These are phyloP conservation scores for Pseudocercospora crystallina DNA, from an alignment of 2,329 filamentous ascomycete species.

Conservation along the genomic window DNA sequence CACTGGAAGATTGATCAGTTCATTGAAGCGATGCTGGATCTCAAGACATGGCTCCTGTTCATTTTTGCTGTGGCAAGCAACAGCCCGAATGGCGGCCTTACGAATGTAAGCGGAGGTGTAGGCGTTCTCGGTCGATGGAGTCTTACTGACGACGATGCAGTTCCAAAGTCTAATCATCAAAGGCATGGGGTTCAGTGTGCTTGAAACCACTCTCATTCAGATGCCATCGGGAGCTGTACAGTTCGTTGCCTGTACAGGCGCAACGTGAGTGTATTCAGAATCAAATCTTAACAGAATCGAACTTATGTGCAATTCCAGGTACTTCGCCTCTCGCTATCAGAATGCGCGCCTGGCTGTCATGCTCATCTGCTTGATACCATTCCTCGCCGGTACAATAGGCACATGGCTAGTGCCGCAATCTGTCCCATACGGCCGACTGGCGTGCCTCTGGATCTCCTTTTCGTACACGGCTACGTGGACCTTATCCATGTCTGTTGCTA, in stretches of 20 bases:
- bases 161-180: slow-evolving; percentile 43
- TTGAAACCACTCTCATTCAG: slow-evolving; percentile 58
- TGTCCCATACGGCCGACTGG: slow-evolving; percentile 15
- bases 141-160: slow-evolving; percentile 3
- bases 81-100: slow-evolving; percentile 22
- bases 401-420: slow-evolving; percentile 10
- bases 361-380: slow-evolving; percentile 57
- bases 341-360: slow-evolving; percentile 47
- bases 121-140: slow-evolving; percentile 1
- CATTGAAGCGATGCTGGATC: slow-evolving; percentile 54
- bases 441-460: slow-evolving; percentile 19
- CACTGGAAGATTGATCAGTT: slow-evolving; percentile 50
- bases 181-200: slow-evolving; percentile 10
- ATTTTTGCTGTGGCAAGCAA: slow-evolving; percentile 15
- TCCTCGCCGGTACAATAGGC: slow-evolving; percentile 57
- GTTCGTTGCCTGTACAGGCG: slow-evolving; percentile 49
- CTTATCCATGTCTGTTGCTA: slow-evolving; percentile 49
- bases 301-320: slow-evolving; percentile 25
- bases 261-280: background rate
- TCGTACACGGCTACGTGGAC: slow-evolving; percentile 50
- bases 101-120: background rate
- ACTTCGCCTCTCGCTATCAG: slow-evolving; percentile 31
- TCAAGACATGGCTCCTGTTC: slow-evolving; percentile 53
- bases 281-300: background rate
- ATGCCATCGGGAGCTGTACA: slow-evolving; percentile 55